These are phyloP conservation scores for Chytriomyces confervae DNA, from an alignment of 192 early-diverging fungal species.

Conservation along the genomic window DNA sequence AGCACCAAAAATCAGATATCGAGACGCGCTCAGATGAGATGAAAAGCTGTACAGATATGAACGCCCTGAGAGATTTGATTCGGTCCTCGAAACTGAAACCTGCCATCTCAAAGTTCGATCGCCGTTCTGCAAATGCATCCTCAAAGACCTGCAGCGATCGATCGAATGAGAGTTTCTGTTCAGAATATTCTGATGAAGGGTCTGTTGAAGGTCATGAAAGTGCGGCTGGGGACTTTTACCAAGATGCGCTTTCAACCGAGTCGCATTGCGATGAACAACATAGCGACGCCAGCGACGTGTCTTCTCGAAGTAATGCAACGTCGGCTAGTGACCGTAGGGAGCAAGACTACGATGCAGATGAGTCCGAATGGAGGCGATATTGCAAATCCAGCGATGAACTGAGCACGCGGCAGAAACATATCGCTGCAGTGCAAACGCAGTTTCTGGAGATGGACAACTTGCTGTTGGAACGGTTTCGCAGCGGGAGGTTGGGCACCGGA, in stretches of 20 bases:
- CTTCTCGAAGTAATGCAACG: too few species aligned
- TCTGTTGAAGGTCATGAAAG: too few species aligned
- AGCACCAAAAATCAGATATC: too few species aligned
- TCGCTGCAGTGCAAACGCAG: conserved; percentile 13
- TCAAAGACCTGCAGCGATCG: too few species aligned
- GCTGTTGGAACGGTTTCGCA: conserved; percentile 24
- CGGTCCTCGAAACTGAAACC: too few species aligned
- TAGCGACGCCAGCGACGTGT: background rate
- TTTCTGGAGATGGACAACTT: conserved; percentile 19
- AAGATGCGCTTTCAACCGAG: conserved; percentile 19
- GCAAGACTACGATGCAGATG: conserved; percentile 10
- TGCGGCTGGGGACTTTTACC: conserved; percentile 4
- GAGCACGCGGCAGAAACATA: background rate
- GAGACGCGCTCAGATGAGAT: background rate
- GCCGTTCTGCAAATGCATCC: too few species aligned
- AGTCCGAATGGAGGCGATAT: conserved; percentile 20
- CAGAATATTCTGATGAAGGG: too few species aligned
- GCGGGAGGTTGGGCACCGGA: conserved; percentile 16
- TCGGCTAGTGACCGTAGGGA: too few species aligned
- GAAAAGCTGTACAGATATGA: background rate
- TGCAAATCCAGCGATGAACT: background rate
- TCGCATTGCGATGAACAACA: background rate
- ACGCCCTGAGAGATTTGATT: conserved; percentile 1
- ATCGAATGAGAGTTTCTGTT: too few species aligned
- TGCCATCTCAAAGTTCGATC: too few species aligned